Evolutionary conservation across 495 filamentous ascomycete genomes (phyloP), one percentile per base, ranked within the genome.

Genomic region (Pseudomonodictys pantanalensis): DNA sequence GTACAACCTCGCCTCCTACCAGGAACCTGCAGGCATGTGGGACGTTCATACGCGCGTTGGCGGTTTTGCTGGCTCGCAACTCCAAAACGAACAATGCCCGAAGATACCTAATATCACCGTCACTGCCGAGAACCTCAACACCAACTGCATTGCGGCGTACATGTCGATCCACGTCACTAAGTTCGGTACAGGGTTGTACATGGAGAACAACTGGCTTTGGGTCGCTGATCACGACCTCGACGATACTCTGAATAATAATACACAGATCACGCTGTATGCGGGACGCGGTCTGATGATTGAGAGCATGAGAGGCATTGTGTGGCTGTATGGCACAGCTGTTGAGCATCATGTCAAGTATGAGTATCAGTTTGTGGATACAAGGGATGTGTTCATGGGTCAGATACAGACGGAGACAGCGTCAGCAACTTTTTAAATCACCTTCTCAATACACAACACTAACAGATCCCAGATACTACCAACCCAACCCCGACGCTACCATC

Each of bases 141-240:
- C 32, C 17, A 5, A 30, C 7, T 93, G 89, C 68, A 79, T 88
- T 45, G 81, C 79, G 0, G 88, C 81, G 2, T 89, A 83, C 66
- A 79, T 88, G 75, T 76, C 77, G 33, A 79, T 90, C 78, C 85
- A 90, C 69, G 73, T 91, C 44, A 84, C 88, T 0, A 69, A 62
- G 12, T 65, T 61, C 0, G 82, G 82, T 0, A 72, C 76, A 1
- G 70, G 70, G 2, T 11, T 64, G 10, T 86, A 88, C 64, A 58
- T 84, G 67, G 86, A 90, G 74, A 89, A 89, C 68, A 74, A 75
- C 32, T 87, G 85, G 86, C 58, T 86, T 17, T 86, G 87, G 86
- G 29, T 62, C 83, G 12, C 88, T 87, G 88, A 90, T 63, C 88
- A 90, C 68, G 88, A 92, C 58, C 71, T 90, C 8, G 88, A 92